phyloP scores from a whole-genome alignment of 768 basidiomycete species.

The Termitomyces sp. region DNA sequence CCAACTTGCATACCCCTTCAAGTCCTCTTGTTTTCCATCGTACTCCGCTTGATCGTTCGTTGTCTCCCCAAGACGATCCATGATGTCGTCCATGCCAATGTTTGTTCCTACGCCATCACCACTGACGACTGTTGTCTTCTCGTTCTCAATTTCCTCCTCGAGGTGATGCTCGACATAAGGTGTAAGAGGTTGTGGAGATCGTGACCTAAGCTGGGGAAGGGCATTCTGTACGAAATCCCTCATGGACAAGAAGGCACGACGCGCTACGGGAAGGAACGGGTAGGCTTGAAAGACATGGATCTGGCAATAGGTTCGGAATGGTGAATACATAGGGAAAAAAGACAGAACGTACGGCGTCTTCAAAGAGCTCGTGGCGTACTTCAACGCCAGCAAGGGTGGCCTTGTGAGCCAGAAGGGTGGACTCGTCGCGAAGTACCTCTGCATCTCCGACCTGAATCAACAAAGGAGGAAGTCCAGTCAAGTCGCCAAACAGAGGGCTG shows the following conservation, averaged over 20 bases:
- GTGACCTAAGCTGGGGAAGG: conserved; percentile 51
- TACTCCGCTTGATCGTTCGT: conserved; percentile 10
- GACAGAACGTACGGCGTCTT: conserved; percentile 70
- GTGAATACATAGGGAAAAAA: neutral
- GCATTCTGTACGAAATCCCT: conserved; percentile 61
- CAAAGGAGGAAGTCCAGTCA: conserved; percentile 81
- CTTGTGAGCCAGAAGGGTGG: conserved; percentile 89
- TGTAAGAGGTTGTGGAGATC: conserved; percentile 50
- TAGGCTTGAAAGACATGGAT: conserved; percentile 91
- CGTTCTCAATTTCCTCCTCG: conserved; percentile 68
- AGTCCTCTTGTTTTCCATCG: conserved; percentile 7
- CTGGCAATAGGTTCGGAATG: conserved; percentile 31
- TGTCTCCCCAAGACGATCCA: conserved; percentile 30
- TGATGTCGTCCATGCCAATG: conserved; percentile 35
- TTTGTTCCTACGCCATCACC: conserved; percentile 67
- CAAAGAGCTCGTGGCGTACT: conserved; percentile 84
- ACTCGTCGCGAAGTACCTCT: conserved; percentile 94
- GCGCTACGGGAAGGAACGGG: conserved; percentile 68
- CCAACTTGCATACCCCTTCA: conserved; percentile 17
- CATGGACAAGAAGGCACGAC: conserved; percentile 68
- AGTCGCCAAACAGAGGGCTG: conserved; percentile 90
- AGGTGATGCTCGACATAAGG: conserved; percentile 54
- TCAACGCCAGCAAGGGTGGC: conserved; percentile 83
- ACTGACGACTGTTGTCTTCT: conserved; percentile 61
- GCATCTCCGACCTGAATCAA: conserved; percentile 92